Percentiles rank a stretch among this genome's conserved stretches.
Evolutionary conservation across 2,329 filamentous ascomycete species (phyloP).

Genomic region (Onygenales sp.): DNA sequence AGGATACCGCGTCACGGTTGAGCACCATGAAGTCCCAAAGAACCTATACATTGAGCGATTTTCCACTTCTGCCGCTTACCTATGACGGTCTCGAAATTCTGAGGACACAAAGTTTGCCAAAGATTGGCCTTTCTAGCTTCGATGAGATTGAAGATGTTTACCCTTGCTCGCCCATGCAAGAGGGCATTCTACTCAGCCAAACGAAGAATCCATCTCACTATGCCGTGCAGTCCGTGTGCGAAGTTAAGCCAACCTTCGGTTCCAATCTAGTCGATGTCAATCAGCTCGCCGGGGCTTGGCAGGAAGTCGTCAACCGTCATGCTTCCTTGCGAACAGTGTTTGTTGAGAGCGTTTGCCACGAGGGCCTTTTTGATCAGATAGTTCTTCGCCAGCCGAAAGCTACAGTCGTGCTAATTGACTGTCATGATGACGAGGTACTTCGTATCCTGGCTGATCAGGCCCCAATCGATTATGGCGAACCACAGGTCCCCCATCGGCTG

Average conservation of each 20-base stretch:
- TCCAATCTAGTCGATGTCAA: not conserved
- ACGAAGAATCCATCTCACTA: conserved; percentile 1
- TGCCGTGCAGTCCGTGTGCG: conserved; percentile 4
- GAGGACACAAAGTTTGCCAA: conserved; percentile 25
- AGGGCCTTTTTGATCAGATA: conserved; percentile 8
- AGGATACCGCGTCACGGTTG: conserved; percentile 17
- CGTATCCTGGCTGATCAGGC: not conserved
- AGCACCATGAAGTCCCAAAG: conserved; percentile 11
- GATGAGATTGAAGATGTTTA: conserved; percentile 25
- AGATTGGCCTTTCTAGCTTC: conserved; percentile 22
- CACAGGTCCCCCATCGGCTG: conserved; percentile 26
- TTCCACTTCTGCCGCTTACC: conserved; percentile 33
- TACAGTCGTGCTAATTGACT: not conserved
- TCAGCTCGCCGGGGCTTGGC: conserved; percentile 4
- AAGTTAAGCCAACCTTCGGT: not conserved
- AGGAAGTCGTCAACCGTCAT: conserved; percentile 6
- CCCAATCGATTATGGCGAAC: not conserved
- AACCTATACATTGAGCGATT: conserved; percentile 33
- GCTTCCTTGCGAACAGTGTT: conserved; percentile 13
- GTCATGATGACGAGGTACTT: not conserved
- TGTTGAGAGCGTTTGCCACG: conserved; percentile 18
- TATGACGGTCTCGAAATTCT: conserved; percentile 32
- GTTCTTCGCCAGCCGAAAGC: conserved; percentile 1
- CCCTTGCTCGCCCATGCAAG: conserved; percentile 23
- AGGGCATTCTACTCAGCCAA: conserved; percentile 11